These are phyloP conservation scores for Mycena albidolilacea DNA, from an alignment of 768 basidiomycete genomes.

Conservation along the genomic window DNA sequence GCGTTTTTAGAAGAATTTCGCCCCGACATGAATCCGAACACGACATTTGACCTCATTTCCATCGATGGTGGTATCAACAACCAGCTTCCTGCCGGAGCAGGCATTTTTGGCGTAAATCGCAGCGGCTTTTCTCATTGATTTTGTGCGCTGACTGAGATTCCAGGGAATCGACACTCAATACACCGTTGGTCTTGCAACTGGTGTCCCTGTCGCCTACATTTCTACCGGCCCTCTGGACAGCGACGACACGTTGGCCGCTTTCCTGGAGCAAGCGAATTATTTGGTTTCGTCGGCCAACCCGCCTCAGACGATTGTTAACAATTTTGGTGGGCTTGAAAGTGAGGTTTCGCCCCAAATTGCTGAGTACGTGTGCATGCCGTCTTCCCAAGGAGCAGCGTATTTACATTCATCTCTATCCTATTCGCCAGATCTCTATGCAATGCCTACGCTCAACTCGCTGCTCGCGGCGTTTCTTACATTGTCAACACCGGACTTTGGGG, in stretches of 20 bases:
- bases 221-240: background rate
- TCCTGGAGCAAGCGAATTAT: background rate
- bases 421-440: background rate
- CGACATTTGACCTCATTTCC: background rate
- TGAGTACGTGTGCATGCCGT: background rate
- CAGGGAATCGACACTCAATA: background rate
- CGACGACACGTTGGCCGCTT: background rate
- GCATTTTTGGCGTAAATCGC: background rate
- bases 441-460: background rate
- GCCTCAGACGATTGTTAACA: too few species aligned
- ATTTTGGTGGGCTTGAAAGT: background rate
- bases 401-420: too few species aligned
- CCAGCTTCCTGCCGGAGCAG: background rate
- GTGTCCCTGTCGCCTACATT: background rate
- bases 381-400: background rate
- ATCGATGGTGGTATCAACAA: background rate
- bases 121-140: background rate
- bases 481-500: background rate
- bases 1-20: background rate
- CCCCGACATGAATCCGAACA: conserved; percentile 4
- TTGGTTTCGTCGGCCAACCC: too few species aligned
- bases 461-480: background rate
- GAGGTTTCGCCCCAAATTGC: background rate
- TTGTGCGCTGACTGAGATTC: background rate
- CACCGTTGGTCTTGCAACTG: background rate